Evolutionary conservation across 2,329 filamentous ascomycete genomes (phyloP).

Genomic region (Neopestalotiopsis clavispora): DNA sequence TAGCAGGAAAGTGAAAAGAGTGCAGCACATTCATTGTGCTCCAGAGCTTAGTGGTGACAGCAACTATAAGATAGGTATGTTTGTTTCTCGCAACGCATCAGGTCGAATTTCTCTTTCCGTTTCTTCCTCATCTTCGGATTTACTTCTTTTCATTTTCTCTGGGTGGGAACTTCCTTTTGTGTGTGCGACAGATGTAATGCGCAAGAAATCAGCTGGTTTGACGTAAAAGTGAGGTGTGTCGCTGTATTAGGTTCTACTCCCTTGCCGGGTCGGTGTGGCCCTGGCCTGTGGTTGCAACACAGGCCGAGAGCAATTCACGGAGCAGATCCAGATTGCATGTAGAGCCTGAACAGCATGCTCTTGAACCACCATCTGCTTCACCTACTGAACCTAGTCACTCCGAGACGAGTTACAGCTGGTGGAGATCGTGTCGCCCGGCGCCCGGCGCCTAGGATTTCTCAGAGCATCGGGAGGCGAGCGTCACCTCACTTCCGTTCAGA

Average conservation of each 20-base stretch:
- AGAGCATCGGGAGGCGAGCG: not conserved
- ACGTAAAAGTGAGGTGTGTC: not conserved
- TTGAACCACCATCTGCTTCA: conserved; percentile 17
- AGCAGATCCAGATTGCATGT: not conserved
- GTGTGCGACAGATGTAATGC: not conserved
- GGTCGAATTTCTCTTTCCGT: not conserved
- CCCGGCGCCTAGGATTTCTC: not conserved
- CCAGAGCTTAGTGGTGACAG: not conserved
- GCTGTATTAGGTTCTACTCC: conserved; percentile 7
- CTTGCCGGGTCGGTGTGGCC: not conserved
- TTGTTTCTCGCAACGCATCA: not conserved
- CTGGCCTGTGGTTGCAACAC: conserved; percentile 1
- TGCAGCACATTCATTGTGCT: too few relatives aligned
- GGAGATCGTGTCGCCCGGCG: not conserved
- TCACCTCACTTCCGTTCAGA: not conserved
- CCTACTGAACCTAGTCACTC: conserved; percentile 10
- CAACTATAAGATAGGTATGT: not conserved
- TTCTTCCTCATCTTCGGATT: not conserved
- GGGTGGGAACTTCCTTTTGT: too few relatives aligned
- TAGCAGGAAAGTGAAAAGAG: too few relatives aligned
- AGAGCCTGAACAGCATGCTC: not conserved
- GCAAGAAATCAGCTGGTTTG: not conserved
- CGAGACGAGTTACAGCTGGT: conserved; percentile 12
- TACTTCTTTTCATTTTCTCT: too few relatives aligned
- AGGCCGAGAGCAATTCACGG: not conserved